Conservation (phyloP, 805 yeast genomes). For the Nakazawaea holstii region DNA sequence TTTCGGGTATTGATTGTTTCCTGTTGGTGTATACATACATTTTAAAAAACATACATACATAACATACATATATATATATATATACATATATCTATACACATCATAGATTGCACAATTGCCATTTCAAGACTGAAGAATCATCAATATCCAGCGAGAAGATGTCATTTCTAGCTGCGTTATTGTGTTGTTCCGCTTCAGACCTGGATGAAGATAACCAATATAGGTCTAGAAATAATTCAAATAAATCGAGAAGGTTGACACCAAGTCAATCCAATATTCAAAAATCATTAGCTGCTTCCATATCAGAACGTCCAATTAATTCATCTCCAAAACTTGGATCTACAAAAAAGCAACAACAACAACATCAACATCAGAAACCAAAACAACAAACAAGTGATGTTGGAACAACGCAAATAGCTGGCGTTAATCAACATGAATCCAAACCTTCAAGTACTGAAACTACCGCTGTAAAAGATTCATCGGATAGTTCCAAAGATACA, state of each 20-base stretch:
- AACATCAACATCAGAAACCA: background rate
- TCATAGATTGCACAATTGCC: background rate
- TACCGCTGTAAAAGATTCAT: conserved; percentile 27
- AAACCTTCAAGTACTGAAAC: conserved; percentile 20
- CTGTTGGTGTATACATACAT: too few relatives aligned
- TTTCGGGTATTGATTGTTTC: too few relatives aligned
- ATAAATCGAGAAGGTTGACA: conserved; percentile 18
- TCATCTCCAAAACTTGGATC: background rate
- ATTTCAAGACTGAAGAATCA: background rate
- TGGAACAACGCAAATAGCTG: background rate
- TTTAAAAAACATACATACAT: too few relatives aligned
- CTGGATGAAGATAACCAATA: conserved; percentile 20
- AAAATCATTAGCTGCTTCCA: conserved; percentile 21
- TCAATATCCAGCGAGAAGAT: conserved; percentile 11
- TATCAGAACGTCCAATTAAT: background rate
- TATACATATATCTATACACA: background rate
- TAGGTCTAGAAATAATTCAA: conserved; percentile 4
- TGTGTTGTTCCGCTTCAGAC: conserved; percentile 29
- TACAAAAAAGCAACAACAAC: background rate
- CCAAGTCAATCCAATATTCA: conserved; percentile 29
- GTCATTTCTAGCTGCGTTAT: conserved; percentile 28
- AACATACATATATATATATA: too few relatives aligned
- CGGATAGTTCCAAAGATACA: conserved; percentile 29
- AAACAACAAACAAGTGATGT: background rate
- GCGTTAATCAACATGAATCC: background rate